A percentile compares a stretch with the other conserved stretches of the same genome.
Evolutionary conservation across 441 rosid species (phyloP).

Genomic region (Adansonia madagascariensis): DNA sequence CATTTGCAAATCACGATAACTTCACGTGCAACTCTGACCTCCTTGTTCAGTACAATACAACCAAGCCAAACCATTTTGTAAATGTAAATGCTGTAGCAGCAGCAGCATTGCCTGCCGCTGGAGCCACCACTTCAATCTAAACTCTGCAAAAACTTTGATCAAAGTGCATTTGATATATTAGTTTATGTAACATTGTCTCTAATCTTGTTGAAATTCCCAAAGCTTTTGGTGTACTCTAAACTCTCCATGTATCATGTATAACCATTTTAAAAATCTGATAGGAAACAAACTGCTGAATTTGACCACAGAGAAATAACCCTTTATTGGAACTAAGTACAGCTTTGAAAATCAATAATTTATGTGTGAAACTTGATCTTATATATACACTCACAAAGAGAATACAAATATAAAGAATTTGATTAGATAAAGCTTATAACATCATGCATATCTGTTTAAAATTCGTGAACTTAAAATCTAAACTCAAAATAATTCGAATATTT

Average conservation of each 20-base stretch:
- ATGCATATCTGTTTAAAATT: not conserved
- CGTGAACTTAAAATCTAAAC: not conserved
- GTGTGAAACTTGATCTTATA: not conserved
- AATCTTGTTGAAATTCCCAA: slow-evolving; percentile 29
- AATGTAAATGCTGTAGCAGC: not conserved
- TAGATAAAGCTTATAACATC: not conserved
- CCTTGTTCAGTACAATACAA: slow-evolving; percentile 42
- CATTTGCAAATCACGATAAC: slow-evolving; percentile 65
- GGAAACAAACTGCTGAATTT: slow-evolving; percentile 19
- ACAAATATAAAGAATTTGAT: not conserved
- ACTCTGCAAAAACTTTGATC: slow-evolving; percentile 40
- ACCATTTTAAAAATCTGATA: not conserved
- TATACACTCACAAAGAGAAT: not conserved
- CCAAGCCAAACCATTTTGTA: slow-evolving; percentile 24
- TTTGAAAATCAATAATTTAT: not conserved
- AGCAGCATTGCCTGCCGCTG: not conserved
- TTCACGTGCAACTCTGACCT: slow-evolving; percentile 89
- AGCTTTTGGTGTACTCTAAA: slow-evolving; percentile 26
- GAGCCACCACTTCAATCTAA: not conserved
- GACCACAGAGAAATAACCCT: slow-evolving; percentile 15
- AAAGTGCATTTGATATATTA: slow-evolving; percentile 26
- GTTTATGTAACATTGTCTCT: slow-evolving; percentile 13
- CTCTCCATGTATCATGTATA: slow-evolving; percentile 23
- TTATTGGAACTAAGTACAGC: not conserved
- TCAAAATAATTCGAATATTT: not conserved